Conservation (phyloP, 2,329 filamentous ascomycete genomes). For the Xylariales sp. region DNA sequence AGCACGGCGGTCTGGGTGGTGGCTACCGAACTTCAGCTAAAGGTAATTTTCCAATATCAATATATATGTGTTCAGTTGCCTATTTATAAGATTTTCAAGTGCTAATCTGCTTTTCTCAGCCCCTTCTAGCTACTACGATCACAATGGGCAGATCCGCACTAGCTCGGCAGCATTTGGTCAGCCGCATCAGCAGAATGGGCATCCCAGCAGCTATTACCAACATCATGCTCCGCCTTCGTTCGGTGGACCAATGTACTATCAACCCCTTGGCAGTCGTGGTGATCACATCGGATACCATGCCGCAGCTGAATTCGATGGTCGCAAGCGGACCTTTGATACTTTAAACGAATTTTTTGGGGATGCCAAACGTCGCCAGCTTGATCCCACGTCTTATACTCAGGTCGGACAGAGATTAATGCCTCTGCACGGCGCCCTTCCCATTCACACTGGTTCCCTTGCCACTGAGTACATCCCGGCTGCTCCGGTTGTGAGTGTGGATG, state of each 20-base stretch:
- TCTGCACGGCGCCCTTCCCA: slow-evolving; percentile 66
- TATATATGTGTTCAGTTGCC: too few species aligned
- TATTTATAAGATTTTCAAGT: too few species aligned
- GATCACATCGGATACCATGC: slow-evolving; percentile 63
- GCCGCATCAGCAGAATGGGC: slow-evolving; percentile 39
- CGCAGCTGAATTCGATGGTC: slow-evolving; percentile 54
- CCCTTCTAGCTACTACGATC: slow-evolving; percentile 59
- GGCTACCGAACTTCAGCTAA: slow-evolving; percentile 53
- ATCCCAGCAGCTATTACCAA: slow-evolving; percentile 57
- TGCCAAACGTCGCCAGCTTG: slow-evolving; percentile 85
- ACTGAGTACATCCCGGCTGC: slow-evolving; percentile 52
- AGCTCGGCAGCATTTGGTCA: slow-evolving; percentile 48
- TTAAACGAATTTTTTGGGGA: slow-evolving; percentile 93
- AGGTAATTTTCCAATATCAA: too few species aligned
- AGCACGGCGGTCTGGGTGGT: slow-evolving; percentile 41
- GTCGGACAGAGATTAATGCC: slow-evolving; percentile 86
- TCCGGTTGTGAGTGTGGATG: slow-evolving; percentile 52
- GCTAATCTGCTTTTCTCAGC: slow-evolving; percentile 44
- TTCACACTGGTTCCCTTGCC: slow-evolving; percentile 50
- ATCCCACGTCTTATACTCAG: slow-evolving; percentile 83
- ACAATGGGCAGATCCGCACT: slow-evolving; percentile 59
- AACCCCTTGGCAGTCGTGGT: slow-evolving; percentile 50
- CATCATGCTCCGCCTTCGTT: slow-evolving; percentile 50
- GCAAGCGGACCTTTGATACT: slow-evolving; percentile 82
- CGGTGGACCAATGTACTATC: slow-evolving; percentile 75